These are phyloP conservation scores for Trifolium dubium DNA, from an alignment of 306 rosid species.

Conservation along the genomic window DNA sequence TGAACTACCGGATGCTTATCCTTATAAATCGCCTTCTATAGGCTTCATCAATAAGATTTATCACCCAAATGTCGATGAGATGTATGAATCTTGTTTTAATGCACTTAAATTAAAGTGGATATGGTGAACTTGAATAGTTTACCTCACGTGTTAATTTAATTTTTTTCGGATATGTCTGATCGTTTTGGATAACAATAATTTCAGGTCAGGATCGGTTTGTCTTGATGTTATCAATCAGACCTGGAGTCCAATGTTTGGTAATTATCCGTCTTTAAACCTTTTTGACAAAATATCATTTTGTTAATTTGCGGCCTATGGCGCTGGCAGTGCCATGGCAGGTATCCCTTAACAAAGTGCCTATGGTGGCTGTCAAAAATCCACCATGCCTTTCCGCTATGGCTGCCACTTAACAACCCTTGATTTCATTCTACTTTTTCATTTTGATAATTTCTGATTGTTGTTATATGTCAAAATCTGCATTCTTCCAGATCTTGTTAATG, in stretches of 20 bases:
- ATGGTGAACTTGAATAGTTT: conserved; percentile 20
- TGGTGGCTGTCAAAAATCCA: neutral
- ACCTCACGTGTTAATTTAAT: conserved; percentile 10
- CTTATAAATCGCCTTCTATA: conserved; percentile 64
- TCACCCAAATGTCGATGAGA: conserved; percentile 67
- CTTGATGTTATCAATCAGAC: conserved; percentile 68
- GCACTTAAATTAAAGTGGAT: neutral
- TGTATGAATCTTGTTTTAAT: conserved; percentile 46
- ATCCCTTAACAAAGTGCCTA: neutral
- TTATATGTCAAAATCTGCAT: conserved; percentile 25
- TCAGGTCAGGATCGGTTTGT: conserved; percentile 74
- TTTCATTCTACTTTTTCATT: conserved; percentile 16
- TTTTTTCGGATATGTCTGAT: conserved; percentile 25
- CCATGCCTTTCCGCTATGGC: neutral
- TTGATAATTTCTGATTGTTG: conserved; percentile 16
- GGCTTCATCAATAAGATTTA: conserved; percentile 66
- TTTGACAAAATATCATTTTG: neutral
- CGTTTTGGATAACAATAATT: conserved; percentile 28
- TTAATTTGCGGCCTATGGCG: neutral
- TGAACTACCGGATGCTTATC: conserved; percentile 68
- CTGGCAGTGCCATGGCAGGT: neutral
- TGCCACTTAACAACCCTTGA: neutral
- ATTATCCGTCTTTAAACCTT: conserved; percentile 23
- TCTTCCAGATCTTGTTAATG: conserved; percentile 65
- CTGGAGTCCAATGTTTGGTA: conserved; percentile 75